phyloP scores from a whole-genome alignment of 257 asterid genomes.

The Nicotiana attenuata region DNA sequence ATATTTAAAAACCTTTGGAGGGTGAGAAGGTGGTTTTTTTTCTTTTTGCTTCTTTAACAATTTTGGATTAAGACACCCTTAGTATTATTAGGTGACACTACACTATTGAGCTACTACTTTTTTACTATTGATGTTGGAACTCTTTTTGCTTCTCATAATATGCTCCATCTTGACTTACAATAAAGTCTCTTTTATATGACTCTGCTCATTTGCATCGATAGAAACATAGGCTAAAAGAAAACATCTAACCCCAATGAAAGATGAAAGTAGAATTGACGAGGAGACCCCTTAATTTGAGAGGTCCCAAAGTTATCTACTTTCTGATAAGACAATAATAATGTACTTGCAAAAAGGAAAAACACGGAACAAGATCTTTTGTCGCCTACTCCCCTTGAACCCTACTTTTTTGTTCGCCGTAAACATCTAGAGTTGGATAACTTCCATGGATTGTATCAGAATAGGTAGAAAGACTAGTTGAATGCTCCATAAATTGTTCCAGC shows the following conservation, averaged over 20 bases:
- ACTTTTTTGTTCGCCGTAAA: not conserved
- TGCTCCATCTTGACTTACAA: not conserved
- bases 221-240: not conserved
- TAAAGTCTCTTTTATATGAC: not conserved
- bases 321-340: not conserved
- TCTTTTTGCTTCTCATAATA: too few species aligned
- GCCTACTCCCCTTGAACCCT: not conserved
- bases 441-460: not conserved
- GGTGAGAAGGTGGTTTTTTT: too few species aligned
- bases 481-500: not conserved
- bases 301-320: not conserved
- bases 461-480: not conserved
- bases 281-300: not conserved
- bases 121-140: too few species aligned
- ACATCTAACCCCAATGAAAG: not conserved
- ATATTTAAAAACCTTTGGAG: too few species aligned
- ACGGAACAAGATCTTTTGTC: not conserved
- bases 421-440: constrained; percentile 1
- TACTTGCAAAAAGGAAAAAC: not conserved
- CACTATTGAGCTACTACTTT: too few species aligned
- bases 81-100: too few species aligned
- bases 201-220: not conserved
- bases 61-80: too few species aligned
- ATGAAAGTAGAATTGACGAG: not conserved
- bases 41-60: too few species aligned